Conservation (phyloP, 2,329 filamentous ascomycete species). For the Pyricularia pennisetigena region DNA sequence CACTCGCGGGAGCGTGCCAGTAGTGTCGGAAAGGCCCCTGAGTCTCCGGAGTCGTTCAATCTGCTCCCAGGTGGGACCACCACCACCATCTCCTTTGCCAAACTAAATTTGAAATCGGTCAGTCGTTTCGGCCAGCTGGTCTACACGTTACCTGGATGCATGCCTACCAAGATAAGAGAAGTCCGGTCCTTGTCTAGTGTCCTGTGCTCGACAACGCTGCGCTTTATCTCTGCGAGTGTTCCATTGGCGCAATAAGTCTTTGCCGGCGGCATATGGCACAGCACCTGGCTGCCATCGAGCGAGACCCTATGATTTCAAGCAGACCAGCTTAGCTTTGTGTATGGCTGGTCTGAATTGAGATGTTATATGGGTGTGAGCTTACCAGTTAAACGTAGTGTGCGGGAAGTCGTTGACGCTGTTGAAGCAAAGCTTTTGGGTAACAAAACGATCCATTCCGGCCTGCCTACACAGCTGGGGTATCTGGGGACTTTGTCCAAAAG, state of each 20-base stretch:
- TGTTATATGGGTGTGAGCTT: background rate
- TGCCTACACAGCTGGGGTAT: constrained; percentile 56
- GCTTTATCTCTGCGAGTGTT: constrained; percentile 54
- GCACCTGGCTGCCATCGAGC: constrained; percentile 57
- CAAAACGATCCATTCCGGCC: constrained; percentile 58
- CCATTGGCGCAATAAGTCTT: constrained; percentile 56
- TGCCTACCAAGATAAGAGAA: constrained; percentile 33
- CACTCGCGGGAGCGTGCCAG: constrained; percentile 46
- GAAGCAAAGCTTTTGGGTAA: constrained; percentile 63
- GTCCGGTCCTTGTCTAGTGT: constrained; percentile 56
- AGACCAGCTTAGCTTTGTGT: background rate
- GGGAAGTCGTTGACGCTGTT: constrained; percentile 68
- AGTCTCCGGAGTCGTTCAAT: constrained; percentile 58
- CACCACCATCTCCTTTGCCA: constrained; percentile 59
- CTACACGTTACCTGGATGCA: constrained; percentile 24
- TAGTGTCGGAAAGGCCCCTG: constrained; percentile 52
- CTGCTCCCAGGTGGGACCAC: constrained; percentile 55
- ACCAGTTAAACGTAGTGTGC: constrained; percentile 62
- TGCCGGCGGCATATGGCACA: constrained; percentile 59
- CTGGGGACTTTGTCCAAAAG: constrained; percentile 59
- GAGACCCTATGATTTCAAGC: constrained; percentile 28
- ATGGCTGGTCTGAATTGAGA: background rate
- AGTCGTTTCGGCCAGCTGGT: background rate
- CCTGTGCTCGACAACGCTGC: constrained; percentile 57
- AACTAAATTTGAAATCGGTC: constrained; percentile 23